These are phyloP conservation scores for Gypsophila paniculata DNA, from an alignment of 179 eudicot species.

Conservation along the genomic window DNA sequence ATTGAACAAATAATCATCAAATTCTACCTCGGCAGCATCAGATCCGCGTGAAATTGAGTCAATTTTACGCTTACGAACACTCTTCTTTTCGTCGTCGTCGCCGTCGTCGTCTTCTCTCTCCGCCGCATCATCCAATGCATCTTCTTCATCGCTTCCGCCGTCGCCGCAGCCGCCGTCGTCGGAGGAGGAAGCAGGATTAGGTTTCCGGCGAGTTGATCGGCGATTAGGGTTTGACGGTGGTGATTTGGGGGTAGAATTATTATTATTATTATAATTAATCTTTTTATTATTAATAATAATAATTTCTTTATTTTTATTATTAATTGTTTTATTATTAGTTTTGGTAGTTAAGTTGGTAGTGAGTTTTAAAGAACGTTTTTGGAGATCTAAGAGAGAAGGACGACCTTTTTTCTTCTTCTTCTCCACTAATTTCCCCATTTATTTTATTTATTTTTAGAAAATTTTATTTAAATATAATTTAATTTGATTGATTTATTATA, in stretches of 20 bases:
- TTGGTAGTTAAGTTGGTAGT: constrained; percentile 9
- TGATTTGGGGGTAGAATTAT: background rate
- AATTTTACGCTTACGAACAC: constrained; percentile 35
- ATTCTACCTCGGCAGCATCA: constrained; percentile 29
- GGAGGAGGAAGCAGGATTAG: constrained; percentile 32
- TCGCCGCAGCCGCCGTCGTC: constrained; percentile 31
- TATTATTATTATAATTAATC: background rate
- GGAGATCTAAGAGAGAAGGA: constrained; percentile 55
- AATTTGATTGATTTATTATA: background rate
- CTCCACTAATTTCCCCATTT: constrained; percentile 28
- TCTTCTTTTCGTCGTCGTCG: background rate
- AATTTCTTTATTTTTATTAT: too few species aligned
- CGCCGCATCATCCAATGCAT: constrained; percentile 10
- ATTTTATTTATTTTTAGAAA: background rate
- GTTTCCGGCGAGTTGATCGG: constrained; percentile 50
- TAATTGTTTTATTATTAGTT: background rate
- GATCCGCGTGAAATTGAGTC: constrained; percentile 41
- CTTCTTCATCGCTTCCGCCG: background rate
- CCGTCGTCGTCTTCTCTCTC: background rate
- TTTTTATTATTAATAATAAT: too few species aligned
- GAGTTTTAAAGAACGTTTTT: constrained; percentile 41
- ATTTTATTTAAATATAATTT: background rate
- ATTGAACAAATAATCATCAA: constrained; percentile 30
- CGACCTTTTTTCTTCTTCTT: constrained; percentile 59
- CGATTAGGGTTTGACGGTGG: constrained; percentile 25